Evolutionary conservation across 352 stramenopile genomes (phyloP).

Genomic region (Phytophthora syringae): DNA sequence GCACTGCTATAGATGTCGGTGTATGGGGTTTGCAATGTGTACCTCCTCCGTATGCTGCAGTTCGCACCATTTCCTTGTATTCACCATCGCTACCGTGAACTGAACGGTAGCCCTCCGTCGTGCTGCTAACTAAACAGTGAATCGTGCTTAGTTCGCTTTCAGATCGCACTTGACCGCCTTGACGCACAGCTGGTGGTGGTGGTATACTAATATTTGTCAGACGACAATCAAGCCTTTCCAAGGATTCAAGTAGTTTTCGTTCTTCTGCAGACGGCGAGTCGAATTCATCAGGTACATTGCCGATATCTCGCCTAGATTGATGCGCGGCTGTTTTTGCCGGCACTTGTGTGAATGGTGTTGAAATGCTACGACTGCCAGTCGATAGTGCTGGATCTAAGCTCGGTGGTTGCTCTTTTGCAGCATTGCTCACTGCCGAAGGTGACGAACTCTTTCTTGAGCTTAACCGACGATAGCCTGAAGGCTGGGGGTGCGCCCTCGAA

Average conservation of each 20-base stretch:
- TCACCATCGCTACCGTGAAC: slow-evolving; percentile 5
- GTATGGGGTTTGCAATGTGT: slow-evolving; percentile 45
- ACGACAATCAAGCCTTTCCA: slow-evolving; percentile 57
- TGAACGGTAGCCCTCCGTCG: neutral
- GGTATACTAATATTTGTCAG: slow-evolving; percentile 31
- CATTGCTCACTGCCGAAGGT: neutral
- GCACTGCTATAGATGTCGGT: slow-evolving; percentile 35
- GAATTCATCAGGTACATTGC: slow-evolving; percentile 31
- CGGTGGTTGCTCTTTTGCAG: neutral
- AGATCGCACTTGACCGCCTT: neutral
- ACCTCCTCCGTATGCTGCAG: slow-evolving; percentile 51
- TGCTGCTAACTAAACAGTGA: neutral
- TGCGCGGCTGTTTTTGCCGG: slow-evolving; percentile 1
- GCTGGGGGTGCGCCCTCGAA: neutral
- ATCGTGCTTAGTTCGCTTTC: neutral
- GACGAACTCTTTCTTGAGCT: neutral
- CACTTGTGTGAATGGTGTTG: neutral
- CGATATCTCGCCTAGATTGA: neutral
- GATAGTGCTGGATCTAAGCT: neutral
- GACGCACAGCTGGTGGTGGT: neutral
- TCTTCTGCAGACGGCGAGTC: slow-evolving; percentile 53
- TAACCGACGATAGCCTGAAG: neutral
- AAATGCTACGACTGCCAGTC: neutral
- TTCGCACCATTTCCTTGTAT: slow-evolving; percentile 33
- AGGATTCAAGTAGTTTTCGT: slow-evolving; percentile 51